Base-by-base conservation (phyloP, 805 yeast genomes). In the Yamadazyma olivae region DNA sequence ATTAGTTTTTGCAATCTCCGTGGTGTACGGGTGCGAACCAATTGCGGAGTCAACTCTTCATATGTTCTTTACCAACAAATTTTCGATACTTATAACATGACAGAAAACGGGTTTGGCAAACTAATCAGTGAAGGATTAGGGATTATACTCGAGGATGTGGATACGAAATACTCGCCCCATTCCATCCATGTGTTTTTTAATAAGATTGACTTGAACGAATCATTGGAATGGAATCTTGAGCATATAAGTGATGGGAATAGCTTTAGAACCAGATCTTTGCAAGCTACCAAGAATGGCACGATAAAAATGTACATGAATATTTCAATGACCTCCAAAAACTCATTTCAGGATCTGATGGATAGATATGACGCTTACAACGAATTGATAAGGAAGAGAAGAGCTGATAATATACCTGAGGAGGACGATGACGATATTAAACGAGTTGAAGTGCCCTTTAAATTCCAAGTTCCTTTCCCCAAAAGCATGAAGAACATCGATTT, bases 311-410 rank as follows among this genome's bases (percentile, higher is more conserved):
- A 52, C 17, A 62, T 64, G 24, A 57, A 57, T 18, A 41, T 63
- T 5, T 64, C 70, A 5, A 52, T 67, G 29, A 59, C 71, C 9
- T 44, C 43, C 17, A 54, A 49, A 32, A 67, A 67, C 42, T 57
- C 64, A 1, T 43, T 46, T 35, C 37, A 40, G 10, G 34, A 39
- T 14, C 55, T 56, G 13, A 3, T 36, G 38, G 36, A 38, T 12
- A 49, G 40, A 27, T 58, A 62, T 41, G 49, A 50, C 17, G 52
- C 49, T 10, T 56, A 50, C 29, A 20, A 43, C 23, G 29, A 43
- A n/a, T 31, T 35, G 10, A 35, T 41, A 40, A 23, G 59, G 61
- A 65, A 33, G 40, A 53, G 38, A 40, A 35, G 43, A 43, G 41
- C 54, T 5, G 32, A 31, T 26, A 40, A 42, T 8, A 33, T 35